A percentile compares a stretch with the other conserved stretches of the same genome.
These are phyloP conservation scores for Tolypocladium sp. DNA, from an alignment of 2,329 filamentous ascomycete genomes.

Conservation along the genomic window DNA sequence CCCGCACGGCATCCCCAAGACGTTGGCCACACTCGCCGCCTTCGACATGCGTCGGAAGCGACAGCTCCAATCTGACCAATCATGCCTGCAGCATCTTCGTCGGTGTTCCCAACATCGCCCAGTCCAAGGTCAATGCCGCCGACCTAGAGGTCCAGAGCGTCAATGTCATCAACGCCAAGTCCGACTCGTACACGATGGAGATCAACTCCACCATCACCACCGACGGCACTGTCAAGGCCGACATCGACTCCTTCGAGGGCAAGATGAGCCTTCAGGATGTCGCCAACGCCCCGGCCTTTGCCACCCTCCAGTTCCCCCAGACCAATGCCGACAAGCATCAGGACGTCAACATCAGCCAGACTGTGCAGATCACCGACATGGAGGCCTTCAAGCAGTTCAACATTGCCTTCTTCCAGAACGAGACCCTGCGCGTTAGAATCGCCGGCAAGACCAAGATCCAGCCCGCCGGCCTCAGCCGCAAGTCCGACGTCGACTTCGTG, in stretches of 20 bases:
- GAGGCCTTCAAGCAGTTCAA: conserved; percentile 46
- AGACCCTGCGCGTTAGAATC: conserved; percentile 40
- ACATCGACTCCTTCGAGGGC: conserved; percentile 40
- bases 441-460: conserved; percentile 42
- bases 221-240: conserved; percentile 41
- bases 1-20: not conserved
- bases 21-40: not conserved
- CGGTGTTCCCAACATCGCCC: conserved; percentile 46
- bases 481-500: conserved; percentile 43
- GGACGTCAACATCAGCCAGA: conserved; percentile 42
- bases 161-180: conserved; percentile 35
- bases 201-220: conserved; percentile 48
- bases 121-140: conserved; percentile 45
- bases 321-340: conserved; percentile 39
- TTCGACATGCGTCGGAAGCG: not conserved
- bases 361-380: conserved; percentile 34
- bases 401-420: conserved; percentile 40
- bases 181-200: conserved; percentile 36
- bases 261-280: conserved; percentile 46
- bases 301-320: conserved; percentile 40
- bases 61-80: not conserved
- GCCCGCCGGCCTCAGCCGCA: conserved; percentile 37
- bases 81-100: conserved; percentile 41
- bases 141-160: conserved; percentile 43
- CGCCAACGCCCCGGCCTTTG: conserved; percentile 37